Conservation (phyloP, 352 stramenopile species). For the Aphanomyces stellatus region DNA sequence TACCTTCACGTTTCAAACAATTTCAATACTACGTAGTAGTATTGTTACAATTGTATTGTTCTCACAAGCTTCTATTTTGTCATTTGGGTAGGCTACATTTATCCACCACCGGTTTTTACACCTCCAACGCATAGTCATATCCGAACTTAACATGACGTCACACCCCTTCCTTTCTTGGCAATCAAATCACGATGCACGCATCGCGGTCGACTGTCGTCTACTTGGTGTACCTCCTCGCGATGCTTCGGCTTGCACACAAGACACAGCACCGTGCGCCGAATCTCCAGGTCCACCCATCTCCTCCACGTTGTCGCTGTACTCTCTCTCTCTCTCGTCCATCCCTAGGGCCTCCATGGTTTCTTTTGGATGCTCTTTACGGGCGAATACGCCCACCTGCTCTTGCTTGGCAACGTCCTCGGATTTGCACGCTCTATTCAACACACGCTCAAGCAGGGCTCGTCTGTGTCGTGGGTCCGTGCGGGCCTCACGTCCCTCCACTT, state of each 20-base stretch:
- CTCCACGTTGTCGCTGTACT: neutral
- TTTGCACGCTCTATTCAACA: neutral
- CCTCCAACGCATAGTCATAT: neutral
- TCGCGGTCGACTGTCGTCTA: neutral
- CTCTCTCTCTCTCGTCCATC: too few relatives aligned
- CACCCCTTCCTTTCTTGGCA: too few relatives aligned
- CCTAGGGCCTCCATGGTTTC: neutral
- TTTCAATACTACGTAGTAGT: neutral
- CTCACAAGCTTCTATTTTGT: neutral
- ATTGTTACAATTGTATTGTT: neutral
- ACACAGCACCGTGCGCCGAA: neutral
- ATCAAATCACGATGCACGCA: neutral
- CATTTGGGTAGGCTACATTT: neutral
- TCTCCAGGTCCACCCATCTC: neutral
- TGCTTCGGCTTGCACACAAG: neutral
- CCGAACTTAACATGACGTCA: too few relatives aligned
- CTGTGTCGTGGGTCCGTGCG: neutral
- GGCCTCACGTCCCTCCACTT: constrained; percentile 25
- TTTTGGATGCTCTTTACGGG: neutral
- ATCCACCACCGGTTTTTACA: neutral
- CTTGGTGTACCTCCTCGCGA: neutral
- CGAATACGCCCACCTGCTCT: neutral
- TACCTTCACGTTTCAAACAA: neutral
- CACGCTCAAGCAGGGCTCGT: neutral
- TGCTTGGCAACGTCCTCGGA: neutral